Percentiles rank a stretch among this genome's conserved stretches.
These are phyloP conservation scores for Paramyrothecium sp. DNA, from an alignment of 2,329 filamentous ascomycete genomes.

Conservation along the genomic window DNA sequence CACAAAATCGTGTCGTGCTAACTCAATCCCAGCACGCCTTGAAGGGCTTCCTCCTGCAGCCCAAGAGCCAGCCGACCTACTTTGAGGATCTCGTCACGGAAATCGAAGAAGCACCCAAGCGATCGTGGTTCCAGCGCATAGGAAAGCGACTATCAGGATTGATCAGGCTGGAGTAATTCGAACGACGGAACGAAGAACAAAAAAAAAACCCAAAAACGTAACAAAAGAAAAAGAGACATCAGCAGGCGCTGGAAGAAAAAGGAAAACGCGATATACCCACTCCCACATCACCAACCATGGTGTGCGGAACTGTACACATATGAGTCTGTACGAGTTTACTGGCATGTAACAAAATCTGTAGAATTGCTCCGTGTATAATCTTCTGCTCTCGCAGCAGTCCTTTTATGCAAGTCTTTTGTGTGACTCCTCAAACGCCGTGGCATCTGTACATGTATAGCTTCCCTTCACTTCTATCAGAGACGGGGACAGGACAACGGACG, in stretches of 20 bases:
- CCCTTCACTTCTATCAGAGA: slow-evolving; percentile 10
- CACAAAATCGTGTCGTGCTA: slow-evolving; percentile 3
- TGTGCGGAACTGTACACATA: slow-evolving; percentile 14
- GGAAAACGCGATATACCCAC: slow-evolving; percentile 8
- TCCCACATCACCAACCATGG: not conserved
- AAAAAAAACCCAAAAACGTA: not conserved
- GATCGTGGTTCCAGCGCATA: slow-evolving; percentile 51
- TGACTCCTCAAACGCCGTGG: not conserved
- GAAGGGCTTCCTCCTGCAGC: slow-evolving; percentile 50
- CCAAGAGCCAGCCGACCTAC: slow-evolving; percentile 63
- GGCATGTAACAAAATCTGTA: slow-evolving; percentile 10
- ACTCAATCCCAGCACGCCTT: slow-evolving; percentile 30
- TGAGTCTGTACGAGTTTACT: slow-evolving; percentile 11
- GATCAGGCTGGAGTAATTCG: slow-evolving; percentile 52
- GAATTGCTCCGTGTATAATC: not conserved
- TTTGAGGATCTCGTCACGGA: slow-evolving; percentile 61
- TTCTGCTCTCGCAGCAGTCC: not conserved
- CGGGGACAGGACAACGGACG: slow-evolving; percentile 1
- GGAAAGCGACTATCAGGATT: slow-evolving; percentile 57
- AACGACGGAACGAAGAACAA: not conserved
- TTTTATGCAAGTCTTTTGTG: not conserved
- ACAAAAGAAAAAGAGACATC: not conserved
- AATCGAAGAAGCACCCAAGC: slow-evolving; percentile 60
- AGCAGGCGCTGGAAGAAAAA: slow-evolving; percentile 2
- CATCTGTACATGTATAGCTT: not conserved